phyloP scores from a whole-genome alignment of 2,329 filamentous ascomycete species.

The Penicillium sp. region DNA sequence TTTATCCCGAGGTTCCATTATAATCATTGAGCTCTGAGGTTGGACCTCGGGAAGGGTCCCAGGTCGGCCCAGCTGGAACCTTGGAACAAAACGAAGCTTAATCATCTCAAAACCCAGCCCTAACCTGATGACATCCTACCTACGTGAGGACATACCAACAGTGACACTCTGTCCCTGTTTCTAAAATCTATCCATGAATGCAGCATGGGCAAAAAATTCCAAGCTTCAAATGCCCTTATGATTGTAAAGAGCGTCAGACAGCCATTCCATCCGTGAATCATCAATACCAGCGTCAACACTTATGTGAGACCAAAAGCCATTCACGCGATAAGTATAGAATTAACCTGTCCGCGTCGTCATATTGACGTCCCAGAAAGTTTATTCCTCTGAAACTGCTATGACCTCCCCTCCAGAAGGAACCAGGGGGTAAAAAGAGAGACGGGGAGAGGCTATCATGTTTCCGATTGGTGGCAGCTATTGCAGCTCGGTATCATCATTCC shows the following conservation, averaged over 20 bases:
- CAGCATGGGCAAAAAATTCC: too few species aligned
- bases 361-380: background rate
- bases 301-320: background rate
- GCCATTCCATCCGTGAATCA: too few species aligned
- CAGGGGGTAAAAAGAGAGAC: background rate
- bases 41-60: too few species aligned
- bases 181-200: too few species aligned
- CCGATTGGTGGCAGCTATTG: conserved; percentile 8
- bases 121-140: background rate
- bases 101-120: background rate
- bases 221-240: too few species aligned
- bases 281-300: background rate
- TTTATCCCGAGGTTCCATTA: too few species aligned
- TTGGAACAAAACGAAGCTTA: background rate
- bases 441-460: background rate
- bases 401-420: background rate
- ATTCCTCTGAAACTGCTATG: background rate
- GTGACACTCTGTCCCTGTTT: too few species aligned
- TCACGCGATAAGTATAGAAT: background rate
- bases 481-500: conserved; percentile 7
- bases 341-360: background rate
- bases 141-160: background rate
- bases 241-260: too few species aligned
- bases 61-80: background rate
- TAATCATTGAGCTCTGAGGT: background rate